Conservation (phyloP, 2,329 filamentous ascomycete species). For the Reticulascus tulasneorum region DNA sequence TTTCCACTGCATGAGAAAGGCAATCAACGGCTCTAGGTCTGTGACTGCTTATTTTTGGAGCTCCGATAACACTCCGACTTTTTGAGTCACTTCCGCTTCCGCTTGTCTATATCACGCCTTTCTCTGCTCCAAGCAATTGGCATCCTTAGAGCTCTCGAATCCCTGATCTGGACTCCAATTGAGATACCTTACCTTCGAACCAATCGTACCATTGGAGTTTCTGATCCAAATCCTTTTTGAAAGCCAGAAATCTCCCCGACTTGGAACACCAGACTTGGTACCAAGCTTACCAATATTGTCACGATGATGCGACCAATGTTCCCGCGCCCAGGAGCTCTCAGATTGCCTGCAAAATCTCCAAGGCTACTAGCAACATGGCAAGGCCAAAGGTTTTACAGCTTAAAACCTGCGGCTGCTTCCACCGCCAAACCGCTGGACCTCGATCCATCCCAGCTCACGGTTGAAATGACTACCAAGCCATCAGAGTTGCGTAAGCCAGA, state of each 20-base stretch:
- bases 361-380: slow-evolving; percentile 28
- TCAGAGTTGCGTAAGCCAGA: slow-evolving; percentile 71
- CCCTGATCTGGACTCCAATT: slow-evolving; percentile 1
- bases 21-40: slow-evolving; percentile 17
- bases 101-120: slow-evolving; percentile 1
- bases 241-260: not conserved
- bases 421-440: slow-evolving; percentile 59
- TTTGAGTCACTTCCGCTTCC: slow-evolving; percentile 8
- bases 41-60: too few relatives aligned
- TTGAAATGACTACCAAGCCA: slow-evolving; percentile 72
- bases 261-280: not conserved
- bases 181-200: not conserved
- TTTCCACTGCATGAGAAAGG: slow-evolving; percentile 5
- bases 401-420: slow-evolving; percentile 46
- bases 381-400: slow-evolving; percentile 45
- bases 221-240: slow-evolving; percentile 1
- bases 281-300: slow-evolving; percentile 2
- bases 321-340: slow-evolving; percentile 29
- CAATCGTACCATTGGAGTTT: not conserved
- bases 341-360: slow-evolving; percentile 19
- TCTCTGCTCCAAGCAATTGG: slow-evolving; percentile 4
- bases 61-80: slow-evolving; percentile 25
- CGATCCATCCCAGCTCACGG: slow-evolving; percentile 70
- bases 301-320: slow-evolving; percentile 44
- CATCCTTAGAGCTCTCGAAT: too few relatives aligned